Evolutionary conservation across 805 yeast genomes (phyloP).

Genomic region (Clavispora carvajalis): DNA sequence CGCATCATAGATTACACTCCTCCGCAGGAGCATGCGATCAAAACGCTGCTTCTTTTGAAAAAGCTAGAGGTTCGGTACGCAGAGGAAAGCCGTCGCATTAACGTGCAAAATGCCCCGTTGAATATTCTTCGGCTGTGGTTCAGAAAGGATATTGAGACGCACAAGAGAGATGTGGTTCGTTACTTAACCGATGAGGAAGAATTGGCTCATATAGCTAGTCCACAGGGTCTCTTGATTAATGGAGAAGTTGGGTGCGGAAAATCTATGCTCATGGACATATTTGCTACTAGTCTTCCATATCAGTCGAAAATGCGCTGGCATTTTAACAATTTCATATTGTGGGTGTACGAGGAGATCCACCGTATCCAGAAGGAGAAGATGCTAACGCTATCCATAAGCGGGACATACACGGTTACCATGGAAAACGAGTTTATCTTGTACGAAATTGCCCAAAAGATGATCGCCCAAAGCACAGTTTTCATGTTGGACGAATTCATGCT

Average conservation of each 20-base stretch:
- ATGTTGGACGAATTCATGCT: constrained; percentile 72
- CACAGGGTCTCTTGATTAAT: constrained; percentile 58
- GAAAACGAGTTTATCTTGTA: constrained; percentile 62
- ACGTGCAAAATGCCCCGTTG: constrained; percentile 4
- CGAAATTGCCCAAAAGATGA: constrained; percentile 63
- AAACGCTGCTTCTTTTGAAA: constrained; percentile 35
- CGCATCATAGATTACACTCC: constrained; percentile 59
- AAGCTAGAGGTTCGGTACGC: constrained; percentile 32
- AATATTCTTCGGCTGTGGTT: constrained; percentile 14
- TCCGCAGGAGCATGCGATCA: constrained; percentile 40
- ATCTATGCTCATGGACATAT: constrained; percentile 67
- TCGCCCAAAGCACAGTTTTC: constrained; percentile 50
- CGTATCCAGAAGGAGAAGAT: constrained; percentile 42
- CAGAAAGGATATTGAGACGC: constrained; percentile 24
- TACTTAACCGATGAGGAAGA: constrained; percentile 60
- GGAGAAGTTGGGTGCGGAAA: constrained; percentile 76
- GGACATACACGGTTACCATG: constrained; percentile 18
- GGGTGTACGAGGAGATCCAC: constrained; percentile 64
- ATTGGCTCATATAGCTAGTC: constrained; percentile 46
- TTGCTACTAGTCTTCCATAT: constrained; percentile 61
- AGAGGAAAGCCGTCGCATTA: constrained; percentile 8
- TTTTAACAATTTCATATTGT: constrained; percentile 61
- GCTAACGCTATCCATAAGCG: constrained; percentile 23
- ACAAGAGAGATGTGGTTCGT: constrained; percentile 37
- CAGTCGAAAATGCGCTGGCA: constrained; percentile 65